Base-by-base conservation (phyloP, 2,329 filamentous ascomycete genomes). In the Paecilomyces niveus region DNA sequence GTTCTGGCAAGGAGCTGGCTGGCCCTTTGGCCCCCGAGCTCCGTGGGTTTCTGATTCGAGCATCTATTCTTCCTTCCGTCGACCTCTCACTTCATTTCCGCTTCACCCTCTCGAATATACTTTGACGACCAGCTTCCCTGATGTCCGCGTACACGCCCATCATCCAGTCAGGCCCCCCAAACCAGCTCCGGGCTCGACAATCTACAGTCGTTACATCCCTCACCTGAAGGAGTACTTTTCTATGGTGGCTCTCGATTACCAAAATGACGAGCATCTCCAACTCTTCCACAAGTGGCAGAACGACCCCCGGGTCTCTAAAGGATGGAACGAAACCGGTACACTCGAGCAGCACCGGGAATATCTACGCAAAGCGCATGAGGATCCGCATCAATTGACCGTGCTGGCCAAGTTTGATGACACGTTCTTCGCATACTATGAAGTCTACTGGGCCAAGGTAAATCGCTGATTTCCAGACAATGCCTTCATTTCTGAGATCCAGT, bases 211-310 rank as follows among this genome's bases (percentile, higher is more conserved):
- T 58, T 92, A 87, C 78, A 87, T 92, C 61, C 88, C 89, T 7
- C 85, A 92, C 67, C 78, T 92, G 49, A 79, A 85, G 61, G 87
- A 92, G 78, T 88, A 84, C 63, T 92, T 92, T 71, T 89, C 86
- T 60, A 88, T 92, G 78, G 80, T 89, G n/a, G 85, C 84, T 10
- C 80, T 93, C 1, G 86, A 92, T 70, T 89, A 83, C 73, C 68
- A 80, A 32, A 78, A 89, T 66, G 68, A 77, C 1, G 79, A 83
- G 65, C 89, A 93, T 72, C 74, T 92, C 55, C 75, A 78, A 15
- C 78, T 90, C 4, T 92, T 93, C 78, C 86, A 92, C 73, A 80
- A 80, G 58, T 93, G 89, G 89, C 89, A 92, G 74, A 93, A 93
- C 68, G 89, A 92, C 68, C 89, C 89, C 56, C 87, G 89, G 55